phyloP scores from a whole-genome alignment of 73 alveolate species.

The Tetrahymena borealis region DNA sequence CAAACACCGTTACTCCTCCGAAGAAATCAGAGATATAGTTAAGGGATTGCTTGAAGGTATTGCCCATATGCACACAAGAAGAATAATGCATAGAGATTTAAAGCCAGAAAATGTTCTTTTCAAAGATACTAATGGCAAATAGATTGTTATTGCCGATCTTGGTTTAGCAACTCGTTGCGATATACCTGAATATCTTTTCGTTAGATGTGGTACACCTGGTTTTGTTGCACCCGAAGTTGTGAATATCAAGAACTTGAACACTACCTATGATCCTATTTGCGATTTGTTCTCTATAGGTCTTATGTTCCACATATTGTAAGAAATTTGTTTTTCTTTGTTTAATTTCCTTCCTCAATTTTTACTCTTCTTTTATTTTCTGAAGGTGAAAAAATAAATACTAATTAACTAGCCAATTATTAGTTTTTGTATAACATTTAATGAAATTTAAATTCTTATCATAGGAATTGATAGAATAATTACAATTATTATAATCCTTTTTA shows the following conservation, averaged over 20 bases:
- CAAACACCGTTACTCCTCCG: constrained; percentile 44
- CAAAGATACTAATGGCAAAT: constrained; percentile 14
- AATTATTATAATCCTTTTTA: too few species aligned
- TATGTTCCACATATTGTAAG: constrained; percentile 35
- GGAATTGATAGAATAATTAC: too few species aligned
- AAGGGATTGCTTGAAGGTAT: constrained; percentile 65
- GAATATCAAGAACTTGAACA: constrained; percentile 22
- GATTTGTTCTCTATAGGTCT: constrained; percentile 36
- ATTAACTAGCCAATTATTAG: too few species aligned
- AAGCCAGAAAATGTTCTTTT: constrained; percentile 93
- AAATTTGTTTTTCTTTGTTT: background rate
- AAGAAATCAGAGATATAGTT: constrained; percentile 60
- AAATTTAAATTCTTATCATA: too few species aligned
- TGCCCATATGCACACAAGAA: constrained; percentile 61
- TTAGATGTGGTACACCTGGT: constrained; percentile 47
- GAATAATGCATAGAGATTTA: constrained; percentile 92
- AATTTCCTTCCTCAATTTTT: too few species aligned
- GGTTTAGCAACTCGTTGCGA: constrained; percentile 41
- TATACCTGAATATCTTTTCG: constrained; percentile 9
- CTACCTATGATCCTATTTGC: constrained; percentile 37
- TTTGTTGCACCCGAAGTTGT: constrained; percentile 52
- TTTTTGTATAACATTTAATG: too few species aligned
- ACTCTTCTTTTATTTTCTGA: background rate
- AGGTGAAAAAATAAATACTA: too few species aligned
- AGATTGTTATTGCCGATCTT: constrained; percentile 34